Base-by-base conservation (phyloP, 2,329 filamentous ascomycete genomes). In the Gaeumannomyces tritici region DNA sequence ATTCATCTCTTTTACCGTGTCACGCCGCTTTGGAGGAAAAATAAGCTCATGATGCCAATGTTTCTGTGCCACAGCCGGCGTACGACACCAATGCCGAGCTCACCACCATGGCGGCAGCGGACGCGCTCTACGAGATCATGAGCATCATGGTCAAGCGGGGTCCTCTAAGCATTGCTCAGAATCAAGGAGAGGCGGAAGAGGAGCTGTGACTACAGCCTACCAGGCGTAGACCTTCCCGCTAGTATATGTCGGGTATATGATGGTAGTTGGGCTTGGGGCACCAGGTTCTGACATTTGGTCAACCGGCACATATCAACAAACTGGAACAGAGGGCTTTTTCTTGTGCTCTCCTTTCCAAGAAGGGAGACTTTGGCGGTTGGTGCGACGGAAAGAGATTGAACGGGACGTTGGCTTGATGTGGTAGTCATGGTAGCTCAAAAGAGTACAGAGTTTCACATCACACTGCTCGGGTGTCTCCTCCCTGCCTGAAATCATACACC, bases 141-240 rank as follows among this genome's bases (percentile, higher is more conserved):
- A 90, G 85, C 15, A 80, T 93, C 64, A 93, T 92, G 89, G 88
- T 91, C 21, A 90, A 91, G 80, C 87, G 86, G 68, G 89, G 89
- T 0, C 88, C 88, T 0, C 75, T 91, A 66, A 88, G 82, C 67
- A 71, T 79, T 73, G 65, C 26, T 62, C 26, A 63, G 57, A 4
- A 9, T 4, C 4, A 9, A 24, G 42, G 6, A 51, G 15, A 57
- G 27, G 12, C 3, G 27, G 15, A 60, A 26, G 29, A 62, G 33
- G 51, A 55, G 18, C 21, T 57, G 24, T n/a, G 24, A 18, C 15
- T 51, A 26, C n/a, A 5, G 35, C 7, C 42, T 11, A 21, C 13
- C 9, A 24, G n/a, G 35, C 18, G 1, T 4, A 51, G 8, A 3
- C 7, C 42, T 51, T 18, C 24, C 42, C n/a, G 1, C 42, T 8